Evolutionary conservation across 2,329 filamentous ascomycete genomes (phyloP), one percentile per base, ranked within the genome.

Genomic region (Fusarium hainanense): DNA sequence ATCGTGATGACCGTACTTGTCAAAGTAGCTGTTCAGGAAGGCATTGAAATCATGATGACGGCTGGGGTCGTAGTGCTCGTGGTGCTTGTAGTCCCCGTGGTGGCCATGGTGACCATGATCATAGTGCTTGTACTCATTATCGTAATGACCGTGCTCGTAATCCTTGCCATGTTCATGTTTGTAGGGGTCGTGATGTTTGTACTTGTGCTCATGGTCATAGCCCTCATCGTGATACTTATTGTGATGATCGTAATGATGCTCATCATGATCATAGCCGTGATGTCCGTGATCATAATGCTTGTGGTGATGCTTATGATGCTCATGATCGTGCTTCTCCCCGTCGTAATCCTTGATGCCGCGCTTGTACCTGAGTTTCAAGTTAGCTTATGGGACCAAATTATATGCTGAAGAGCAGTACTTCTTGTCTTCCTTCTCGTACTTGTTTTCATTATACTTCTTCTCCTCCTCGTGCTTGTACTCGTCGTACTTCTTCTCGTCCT

Each of bases 361-460:
- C 46, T 52, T 50, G 40, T 57, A 47, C 28, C 61, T 66, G 18
- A 3, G 6, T 23, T 4, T 27, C 25, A 21, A 9, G 49, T 66
- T 44, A 66, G 42, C 21, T 14, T n/a, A 14, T 37, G 28, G 16
- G 25, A 12, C 21, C 20, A 50, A 25, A 25, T 9, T 14, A 16
- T 40, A 9, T 20, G 18, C n/a, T 37, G 21, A 7, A 14, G 18
- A 21, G 4, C 3, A 20, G 6, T 66, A 66, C 61, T 58, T 64
- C 30, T 64, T 40, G 14, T 58, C 37, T 21, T 43, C 20, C 5
- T 37, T 18, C 16, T 64, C 10, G 34, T 37, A 37, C 34, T 64
- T 23, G 16, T 64, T 40, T 11, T 64, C 28, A 20, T 66, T 27
- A n/a, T 63, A 16, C 30, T 64, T 42, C 54, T 43, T 41, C 21